These are phyloP conservation scores for Beauveria scarabaeidicola DNA, from an alignment of 2,329 filamentous ascomycete species.

Conservation along the genomic window DNA sequence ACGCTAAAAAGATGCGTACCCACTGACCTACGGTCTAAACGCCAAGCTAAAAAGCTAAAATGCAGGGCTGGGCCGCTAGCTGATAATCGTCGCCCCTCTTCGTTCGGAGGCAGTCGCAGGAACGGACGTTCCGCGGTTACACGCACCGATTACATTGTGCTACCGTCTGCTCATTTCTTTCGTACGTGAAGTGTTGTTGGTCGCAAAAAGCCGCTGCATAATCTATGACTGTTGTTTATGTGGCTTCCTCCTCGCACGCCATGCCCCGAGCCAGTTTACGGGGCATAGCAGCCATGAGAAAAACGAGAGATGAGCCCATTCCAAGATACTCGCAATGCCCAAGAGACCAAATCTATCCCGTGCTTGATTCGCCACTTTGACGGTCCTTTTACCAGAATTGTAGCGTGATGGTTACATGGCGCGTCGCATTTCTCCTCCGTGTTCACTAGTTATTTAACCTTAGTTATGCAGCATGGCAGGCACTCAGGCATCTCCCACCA, in stretches of 20 bases:
- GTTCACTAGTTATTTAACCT: too few relatives aligned
- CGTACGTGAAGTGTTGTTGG: not conserved
- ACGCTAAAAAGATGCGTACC: not conserved
- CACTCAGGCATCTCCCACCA: too few relatives aligned
- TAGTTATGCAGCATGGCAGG: too few relatives aligned
- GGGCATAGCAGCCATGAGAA: not conserved
- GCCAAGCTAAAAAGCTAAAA: slow-evolving; percentile 8
- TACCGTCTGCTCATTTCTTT: not conserved
- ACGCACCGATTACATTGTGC: not conserved
- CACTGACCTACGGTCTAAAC: slow-evolving; percentile 2
- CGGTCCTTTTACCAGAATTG: not conserved
- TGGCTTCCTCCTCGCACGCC: not conserved
- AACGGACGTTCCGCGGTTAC: not conserved
- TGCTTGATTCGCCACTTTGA: not conserved
- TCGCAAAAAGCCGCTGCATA: not conserved
- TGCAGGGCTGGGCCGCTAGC: not conserved
- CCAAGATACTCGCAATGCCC: not conserved
- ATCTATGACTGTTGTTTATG: not conserved
- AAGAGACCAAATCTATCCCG: not conserved
- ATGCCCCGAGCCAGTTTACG: not conserved
- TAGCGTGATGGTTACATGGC: not conserved
- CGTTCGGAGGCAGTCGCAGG: not conserved
- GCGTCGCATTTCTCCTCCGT: too few relatives aligned
- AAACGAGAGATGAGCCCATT: not conserved
- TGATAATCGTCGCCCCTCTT: not conserved